Evolutionary conservation across 1,284 basidiomycete genomes (phyloP).

Genomic region (Apiotrichum montevideense): DNA sequence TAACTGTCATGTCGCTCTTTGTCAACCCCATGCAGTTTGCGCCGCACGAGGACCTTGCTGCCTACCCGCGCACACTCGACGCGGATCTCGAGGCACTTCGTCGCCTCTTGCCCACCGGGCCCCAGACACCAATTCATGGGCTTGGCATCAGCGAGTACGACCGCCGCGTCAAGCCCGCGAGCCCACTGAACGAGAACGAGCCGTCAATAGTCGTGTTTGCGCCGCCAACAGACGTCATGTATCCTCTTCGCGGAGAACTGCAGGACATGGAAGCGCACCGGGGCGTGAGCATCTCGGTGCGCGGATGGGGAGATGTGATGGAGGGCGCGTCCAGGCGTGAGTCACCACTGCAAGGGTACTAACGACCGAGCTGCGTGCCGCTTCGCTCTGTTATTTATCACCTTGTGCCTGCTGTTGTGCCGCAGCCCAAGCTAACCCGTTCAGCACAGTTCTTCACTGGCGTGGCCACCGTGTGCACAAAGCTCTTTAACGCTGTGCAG

Average conservation of each 20-base stretch:
- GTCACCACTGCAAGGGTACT: slow-evolving; percentile 12
- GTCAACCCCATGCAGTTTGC: slow-evolving; percentile 98
- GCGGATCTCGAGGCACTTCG: slow-evolving; percentile 52
- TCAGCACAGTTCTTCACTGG: slow-evolving; percentile 92
- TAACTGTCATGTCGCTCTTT: slow-evolving; percentile 91
- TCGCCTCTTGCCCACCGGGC: slow-evolving; percentile 55
- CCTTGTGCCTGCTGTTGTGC: too few relatives aligned
- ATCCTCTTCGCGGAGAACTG: slow-evolving; percentile 68
- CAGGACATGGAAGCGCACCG: slow-evolving; percentile 69
- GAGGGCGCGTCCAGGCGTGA: slow-evolving; percentile 45
- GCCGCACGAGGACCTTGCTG: slow-evolving; percentile 84
- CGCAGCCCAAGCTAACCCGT: slow-evolving; percentile 1
- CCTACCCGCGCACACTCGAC: slow-evolving; percentile 76
- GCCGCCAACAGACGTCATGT: slow-evolving; percentile 73
- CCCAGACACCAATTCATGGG: slow-evolving; percentile 28
- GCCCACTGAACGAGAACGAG: slow-evolving; percentile 5
- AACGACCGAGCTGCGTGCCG: not conserved
- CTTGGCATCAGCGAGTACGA: slow-evolving; percentile 34
- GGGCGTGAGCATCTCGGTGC: slow-evolving; percentile 87
- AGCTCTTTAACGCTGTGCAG: slow-evolving; percentile 90
- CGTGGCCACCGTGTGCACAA: slow-evolving; percentile 90
- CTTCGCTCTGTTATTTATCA: too few relatives aligned
- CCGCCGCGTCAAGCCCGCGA: slow-evolving; percentile 7
- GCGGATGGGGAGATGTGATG: slow-evolving; percentile 61
- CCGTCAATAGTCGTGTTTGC: slow-evolving; percentile 68